A percentile compares a stretch with the other conserved stretches of the same genome.
Conservation (phyloP, 371 early-diverging fungal species). For the Zychaea mexicana region DNA sequence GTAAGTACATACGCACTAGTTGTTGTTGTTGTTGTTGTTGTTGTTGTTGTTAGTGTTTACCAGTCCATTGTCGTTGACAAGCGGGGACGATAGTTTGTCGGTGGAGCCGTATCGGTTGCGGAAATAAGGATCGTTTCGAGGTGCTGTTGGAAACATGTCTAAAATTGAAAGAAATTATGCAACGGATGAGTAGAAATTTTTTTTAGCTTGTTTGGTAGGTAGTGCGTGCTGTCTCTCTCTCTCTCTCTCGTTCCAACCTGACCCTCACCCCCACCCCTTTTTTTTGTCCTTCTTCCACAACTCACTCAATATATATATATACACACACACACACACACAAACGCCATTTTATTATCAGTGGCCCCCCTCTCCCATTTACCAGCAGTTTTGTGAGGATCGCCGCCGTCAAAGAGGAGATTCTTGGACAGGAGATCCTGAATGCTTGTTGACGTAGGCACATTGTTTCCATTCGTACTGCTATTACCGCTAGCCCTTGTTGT, state of each 20-base stretch:
- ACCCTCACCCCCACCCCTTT: too few relatives aligned
- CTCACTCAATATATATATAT: background rate
- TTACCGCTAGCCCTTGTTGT: background rate
- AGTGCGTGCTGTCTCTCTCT: too few relatives aligned
- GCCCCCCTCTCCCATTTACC: background rate
- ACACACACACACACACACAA: background rate
- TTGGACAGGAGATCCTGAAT: slow-evolving; percentile 12
- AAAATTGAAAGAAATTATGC: background rate
- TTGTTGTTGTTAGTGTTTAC: slow-evolving; percentile 8
- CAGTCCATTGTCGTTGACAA: slow-evolving; percentile 22
- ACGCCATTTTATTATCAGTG: background rate
- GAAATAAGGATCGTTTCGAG: slow-evolving; percentile 18
- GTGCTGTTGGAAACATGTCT: slow-evolving; percentile 11
- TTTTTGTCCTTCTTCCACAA: background rate
- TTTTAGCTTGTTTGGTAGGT: slow-evolving; percentile 1
- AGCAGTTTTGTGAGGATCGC: background rate
- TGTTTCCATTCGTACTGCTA: background rate
- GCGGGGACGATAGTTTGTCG: slow-evolving; percentile 20
- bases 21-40: background rate
- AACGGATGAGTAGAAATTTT: background rate
- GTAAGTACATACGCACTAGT: background rate
- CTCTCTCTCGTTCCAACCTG: too few relatives aligned
- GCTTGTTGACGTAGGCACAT: background rate
- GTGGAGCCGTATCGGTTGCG: slow-evolving; percentile 18
- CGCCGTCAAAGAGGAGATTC: slow-evolving; percentile 7